Conservation (phyloP, 768 basidiomycete species). For the Terana coerulea region DNA sequence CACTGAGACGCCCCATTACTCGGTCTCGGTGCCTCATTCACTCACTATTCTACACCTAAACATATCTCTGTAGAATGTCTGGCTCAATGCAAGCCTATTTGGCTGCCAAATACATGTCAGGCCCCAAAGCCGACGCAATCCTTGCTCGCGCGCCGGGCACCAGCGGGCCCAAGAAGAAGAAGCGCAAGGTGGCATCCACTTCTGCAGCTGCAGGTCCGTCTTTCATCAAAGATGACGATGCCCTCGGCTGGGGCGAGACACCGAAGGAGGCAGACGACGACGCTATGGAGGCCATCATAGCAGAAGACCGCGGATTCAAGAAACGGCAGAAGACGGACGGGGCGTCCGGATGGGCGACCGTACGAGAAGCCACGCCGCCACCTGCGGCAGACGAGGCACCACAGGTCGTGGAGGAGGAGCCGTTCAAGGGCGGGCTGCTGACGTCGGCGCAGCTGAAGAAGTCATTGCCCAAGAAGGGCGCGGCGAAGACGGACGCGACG, state of each 20-base stretch:
- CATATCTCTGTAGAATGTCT: neutral
- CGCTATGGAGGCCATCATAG: constrained; percentile 60
- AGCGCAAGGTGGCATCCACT: constrained; percentile 23
- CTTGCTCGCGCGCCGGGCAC: constrained; percentile 50
- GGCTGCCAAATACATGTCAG: constrained; percentile 93
- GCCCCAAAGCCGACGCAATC: constrained; percentile 94
- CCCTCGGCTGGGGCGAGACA: constrained; percentile 50
- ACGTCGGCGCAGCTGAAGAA: constrained; percentile 73
- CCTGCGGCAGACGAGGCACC: constrained; percentile 69
- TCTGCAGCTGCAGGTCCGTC: constrained; percentile 25
- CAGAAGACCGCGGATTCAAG: constrained; percentile 76
- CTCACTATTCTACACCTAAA: no score
- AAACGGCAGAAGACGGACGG: constrained; percentile 51
- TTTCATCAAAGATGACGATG: constrained; percentile 61
- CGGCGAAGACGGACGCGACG: constrained; percentile 36
- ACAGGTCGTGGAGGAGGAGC: constrained; percentile 43
- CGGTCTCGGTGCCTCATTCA: no score
- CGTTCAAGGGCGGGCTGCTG: constrained; percentile 73
- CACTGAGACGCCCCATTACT: no score
- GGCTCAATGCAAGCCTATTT: constrained; percentile 71
- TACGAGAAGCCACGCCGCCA: constrained; percentile 52
- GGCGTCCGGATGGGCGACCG: constrained; percentile 64
- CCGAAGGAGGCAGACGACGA: constrained; percentile 52
- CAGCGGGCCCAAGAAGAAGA: constrained; percentile 51
- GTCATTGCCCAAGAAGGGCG: constrained; percentile 38